phyloP scores from a whole-genome alignment of 768 basidiomycete species.

The Amanita fuliginea region DNA sequence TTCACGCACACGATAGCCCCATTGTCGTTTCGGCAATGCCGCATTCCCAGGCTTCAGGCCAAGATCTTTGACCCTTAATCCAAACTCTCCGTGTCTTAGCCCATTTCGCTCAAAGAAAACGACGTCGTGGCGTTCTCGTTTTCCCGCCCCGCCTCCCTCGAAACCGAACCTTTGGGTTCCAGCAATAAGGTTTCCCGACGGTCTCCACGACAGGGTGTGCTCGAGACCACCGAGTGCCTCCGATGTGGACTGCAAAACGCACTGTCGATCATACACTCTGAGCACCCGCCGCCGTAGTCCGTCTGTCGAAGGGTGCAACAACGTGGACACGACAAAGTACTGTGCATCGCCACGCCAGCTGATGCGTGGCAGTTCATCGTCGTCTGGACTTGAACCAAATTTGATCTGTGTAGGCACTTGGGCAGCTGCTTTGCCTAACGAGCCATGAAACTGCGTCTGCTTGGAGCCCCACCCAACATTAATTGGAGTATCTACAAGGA shows the following conservation, averaged over 20 bases:
- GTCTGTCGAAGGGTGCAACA: conserved; percentile 31
- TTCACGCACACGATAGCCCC: conserved; percentile 68
- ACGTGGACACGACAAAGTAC: conserved; percentile 76
- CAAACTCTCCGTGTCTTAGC: conserved; percentile 83
- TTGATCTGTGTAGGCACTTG: conserved; percentile 30
- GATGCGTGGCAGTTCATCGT: conserved; percentile 62
- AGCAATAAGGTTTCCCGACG: conserved; percentile 80
- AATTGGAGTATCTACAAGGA: conserved; percentile 64
- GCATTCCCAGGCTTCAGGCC: conserved; percentile 18
- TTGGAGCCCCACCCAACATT: conserved; percentile 98
- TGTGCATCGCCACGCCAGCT: conserved; percentile 93
- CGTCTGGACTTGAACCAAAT: conserved; percentile 52
- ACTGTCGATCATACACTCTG: conserved; percentile 69
- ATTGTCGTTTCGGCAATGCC: conserved; percentile 25
- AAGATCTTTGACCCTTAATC: conserved; percentile 30
- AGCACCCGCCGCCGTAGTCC: conserved; percentile 40
- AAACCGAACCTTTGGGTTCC: conserved; percentile 74
- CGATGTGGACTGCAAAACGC: conserved; percentile 69
- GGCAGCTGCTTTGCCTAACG: conserved; percentile 79
- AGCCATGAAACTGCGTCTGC: conserved; percentile 95
- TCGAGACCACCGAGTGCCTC: conserved; percentile 80
- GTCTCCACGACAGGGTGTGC: conserved; percentile 72
- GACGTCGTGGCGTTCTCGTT: conserved; percentile 66
- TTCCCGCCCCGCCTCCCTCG: conserved; percentile 57
- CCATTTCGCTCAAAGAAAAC: conserved; percentile 97